These are phyloP conservation scores for Chloropicon primus DNA, from an alignment of 139 green algal genomes.

Conservation along the genomic window DNA sequence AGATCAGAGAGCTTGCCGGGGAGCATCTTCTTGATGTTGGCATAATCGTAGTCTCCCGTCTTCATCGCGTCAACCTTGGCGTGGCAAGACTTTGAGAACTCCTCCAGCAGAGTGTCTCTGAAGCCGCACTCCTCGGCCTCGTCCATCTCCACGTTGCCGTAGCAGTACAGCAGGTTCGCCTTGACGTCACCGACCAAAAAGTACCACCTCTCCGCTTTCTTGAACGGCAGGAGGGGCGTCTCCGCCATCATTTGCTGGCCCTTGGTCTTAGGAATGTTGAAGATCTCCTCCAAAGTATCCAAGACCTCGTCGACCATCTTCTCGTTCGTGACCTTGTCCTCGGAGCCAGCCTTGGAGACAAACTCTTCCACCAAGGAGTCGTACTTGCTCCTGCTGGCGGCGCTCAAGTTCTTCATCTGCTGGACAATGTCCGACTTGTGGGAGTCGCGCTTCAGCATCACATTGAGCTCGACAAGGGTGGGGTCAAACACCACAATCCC, in stretches of 20 bases:
- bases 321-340: slow-evolving; percentile 38
- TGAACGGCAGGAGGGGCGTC: slow-evolving; percentile 41
- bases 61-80: not conserved
- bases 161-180: not conserved
- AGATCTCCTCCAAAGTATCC: slow-evolving; percentile 30
- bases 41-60: not conserved
- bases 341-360: slow-evolving; percentile 53
- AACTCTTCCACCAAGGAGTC: slow-evolving; percentile 33
- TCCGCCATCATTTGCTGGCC: slow-evolving; percentile 40
- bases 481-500: slow-evolving; percentile 41
- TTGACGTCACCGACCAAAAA: not conserved
- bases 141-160: not conserved
- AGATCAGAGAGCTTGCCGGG: not conserved
- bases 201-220: slow-evolving; percentile 46
- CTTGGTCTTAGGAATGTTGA: not conserved
- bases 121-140: not conserved
- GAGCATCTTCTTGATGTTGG: not conserved
- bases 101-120: not conserved
- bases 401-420: not conserved
- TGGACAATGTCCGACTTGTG: not conserved
- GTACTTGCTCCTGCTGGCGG: not conserved
- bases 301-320: not conserved
- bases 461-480: slow-evolving; percentile 31
- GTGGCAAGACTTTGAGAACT: not conserved
- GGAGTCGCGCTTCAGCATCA: slow-evolving; percentile 3